Evolutionary conservation across 352 stramenopile species (phyloP).

Genomic region (Pilasporangium apinafurcum): DNA sequence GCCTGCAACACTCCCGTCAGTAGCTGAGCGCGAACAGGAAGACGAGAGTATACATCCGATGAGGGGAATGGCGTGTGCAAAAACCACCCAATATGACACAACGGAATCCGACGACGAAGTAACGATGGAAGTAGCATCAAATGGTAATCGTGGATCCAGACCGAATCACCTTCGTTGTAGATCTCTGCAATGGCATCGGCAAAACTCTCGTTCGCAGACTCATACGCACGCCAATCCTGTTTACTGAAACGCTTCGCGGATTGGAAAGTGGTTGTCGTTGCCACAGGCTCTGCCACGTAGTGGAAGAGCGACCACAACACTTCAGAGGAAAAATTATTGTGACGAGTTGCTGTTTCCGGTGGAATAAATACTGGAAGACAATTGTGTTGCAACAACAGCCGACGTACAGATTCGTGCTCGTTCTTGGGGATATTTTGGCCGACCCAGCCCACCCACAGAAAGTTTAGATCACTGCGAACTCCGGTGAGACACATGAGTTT

Average conservation of each 20-base stretch:
- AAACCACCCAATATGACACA: slow-evolving; percentile 82
- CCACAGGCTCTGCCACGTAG: slow-evolving; percentile 77
- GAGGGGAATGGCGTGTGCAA: slow-evolving; percentile 86
- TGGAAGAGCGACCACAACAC: slow-evolving; percentile 90
- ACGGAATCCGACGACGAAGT: slow-evolving; percentile 66
- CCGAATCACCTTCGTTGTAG: slow-evolving; percentile 84
- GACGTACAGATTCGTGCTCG: slow-evolving; percentile 67
- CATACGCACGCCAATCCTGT: slow-evolving; percentile 85
- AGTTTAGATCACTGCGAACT: slow-evolving; percentile 54
- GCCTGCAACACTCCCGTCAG: slow-evolving; percentile 75
- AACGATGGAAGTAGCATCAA: slow-evolving; percentile 86
- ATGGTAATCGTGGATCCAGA: slow-evolving; percentile 90
- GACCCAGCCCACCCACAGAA: slow-evolving; percentile 88
- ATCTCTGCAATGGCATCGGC: slow-evolving; percentile 80
- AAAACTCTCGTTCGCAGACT: slow-evolving; percentile 84
- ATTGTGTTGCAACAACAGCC: slow-evolving; percentile 80
- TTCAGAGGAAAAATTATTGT: slow-evolving; percentile 87
- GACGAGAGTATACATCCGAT: slow-evolving; percentile 79
- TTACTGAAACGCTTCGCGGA: slow-evolving; percentile 81
- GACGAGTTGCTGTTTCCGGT: slow-evolving; percentile 75
- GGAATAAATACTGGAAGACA: slow-evolving; percentile 85
- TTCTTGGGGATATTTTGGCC: slow-evolving; percentile 81
- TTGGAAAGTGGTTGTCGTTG: slow-evolving; percentile 39
- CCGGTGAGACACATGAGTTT: slow-evolving; percentile 79
- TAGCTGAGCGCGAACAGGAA: slow-evolving; percentile 73